A percentile compares a stretch with the other conserved stretches of the same genome.
Conservation (phyloP, 108 stramenopile genomes). For the Aureococcus anophagefferens region DNA sequence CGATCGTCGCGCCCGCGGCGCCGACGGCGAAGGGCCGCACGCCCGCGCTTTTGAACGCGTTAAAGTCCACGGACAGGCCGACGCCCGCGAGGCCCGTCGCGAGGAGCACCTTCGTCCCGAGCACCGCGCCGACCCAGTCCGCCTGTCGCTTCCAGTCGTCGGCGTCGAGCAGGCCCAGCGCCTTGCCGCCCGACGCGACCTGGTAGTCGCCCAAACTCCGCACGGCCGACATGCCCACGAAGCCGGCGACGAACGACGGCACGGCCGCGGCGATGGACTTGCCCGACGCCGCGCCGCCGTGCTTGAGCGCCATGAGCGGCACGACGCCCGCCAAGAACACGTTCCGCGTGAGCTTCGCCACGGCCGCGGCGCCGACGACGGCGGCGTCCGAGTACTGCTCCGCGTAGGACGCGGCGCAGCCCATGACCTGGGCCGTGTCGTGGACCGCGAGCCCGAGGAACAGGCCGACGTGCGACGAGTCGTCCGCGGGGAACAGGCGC, state of each 20-base stretch:
- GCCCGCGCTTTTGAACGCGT: conserved; percentile 42
- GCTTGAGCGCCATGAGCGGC: conserved; percentile 34
- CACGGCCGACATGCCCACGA: conserved; percentile 44
- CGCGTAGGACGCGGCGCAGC: conserved; percentile 45
- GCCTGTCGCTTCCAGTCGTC: not conserved
- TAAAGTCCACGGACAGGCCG: conserved; percentile 36
- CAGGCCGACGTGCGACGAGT: conserved; percentile 38
- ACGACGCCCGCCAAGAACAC: conserved; percentile 44
- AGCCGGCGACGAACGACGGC: conserved; percentile 45
- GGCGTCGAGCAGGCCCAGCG: too few relatives aligned
- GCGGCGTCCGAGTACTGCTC: conserved; percentile 39
- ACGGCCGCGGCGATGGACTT: conserved; percentile 45
- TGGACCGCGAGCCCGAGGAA: conserved; percentile 48
- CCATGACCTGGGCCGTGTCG: conserved; percentile 52
- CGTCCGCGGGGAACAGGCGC: conserved; percentile 24
- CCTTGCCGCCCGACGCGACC: too few relatives aligned
- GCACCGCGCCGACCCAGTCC: conserved; percentile 29
- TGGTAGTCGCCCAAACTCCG: conserved; percentile 41
- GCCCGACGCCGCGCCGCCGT: conserved; percentile 29
- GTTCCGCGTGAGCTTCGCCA: conserved; percentile 50
- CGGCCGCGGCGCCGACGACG: conserved; percentile 44
- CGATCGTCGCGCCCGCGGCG: conserved; percentile 42
- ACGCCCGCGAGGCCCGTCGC: conserved; percentile 58
- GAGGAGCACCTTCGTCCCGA: conserved; percentile 41
- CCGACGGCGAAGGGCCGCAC: conserved; percentile 52